Evolutionary conservation across 257 asterid species (phyloP), one percentile per base, ranked within the genome.

Genomic region (Gardenia jasminoides): DNA sequence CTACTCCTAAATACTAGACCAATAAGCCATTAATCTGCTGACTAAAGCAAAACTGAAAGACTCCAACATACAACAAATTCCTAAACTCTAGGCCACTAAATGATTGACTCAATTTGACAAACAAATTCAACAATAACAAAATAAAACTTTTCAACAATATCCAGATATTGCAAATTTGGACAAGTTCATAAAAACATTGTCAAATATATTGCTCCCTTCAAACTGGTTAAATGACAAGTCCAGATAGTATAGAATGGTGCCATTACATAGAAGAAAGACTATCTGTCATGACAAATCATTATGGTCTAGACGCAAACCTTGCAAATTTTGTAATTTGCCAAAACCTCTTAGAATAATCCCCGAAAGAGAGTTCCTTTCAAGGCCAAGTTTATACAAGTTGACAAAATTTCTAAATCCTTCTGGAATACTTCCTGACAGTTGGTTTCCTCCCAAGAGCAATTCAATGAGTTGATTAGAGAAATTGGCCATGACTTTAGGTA

Each of bases 401-500:
- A 43, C 22, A 56, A 85, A 82, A 67, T 79, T 68, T 20, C n/a
- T 80, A 28, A 87, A 59, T 22, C 82, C 84, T 52, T 54, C 16
- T 48, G 81, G 50, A 52, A 67, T 66, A 67, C 39, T 61, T 74
- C 89, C 87, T 48, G 79, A 79, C 24, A 86, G 56, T 50, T 76
- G 76, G 71, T 83, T 85, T 22, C 44, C n/a, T 3, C n/a, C n/a
- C 36, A 82, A 0, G 1, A 30, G 17, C 13, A 85, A 19, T 62
- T 24, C 13, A 41, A 9, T n/a, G 50, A 87, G 72, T 0, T 31
- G 10, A 24, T 28, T 43, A 3, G 90, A 84, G 47, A 87, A 71
- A 70, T 88, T 86, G 2, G 62, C 73, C 31, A 88, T 13, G 6
- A 80, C 59, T 73, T 81, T 56, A 1, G 90, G 91, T 44, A 41